phyloP scores from a whole-genome alignment of 371 early-diverging fungal genomes.

The Capniomyces stellatus region DNA sequence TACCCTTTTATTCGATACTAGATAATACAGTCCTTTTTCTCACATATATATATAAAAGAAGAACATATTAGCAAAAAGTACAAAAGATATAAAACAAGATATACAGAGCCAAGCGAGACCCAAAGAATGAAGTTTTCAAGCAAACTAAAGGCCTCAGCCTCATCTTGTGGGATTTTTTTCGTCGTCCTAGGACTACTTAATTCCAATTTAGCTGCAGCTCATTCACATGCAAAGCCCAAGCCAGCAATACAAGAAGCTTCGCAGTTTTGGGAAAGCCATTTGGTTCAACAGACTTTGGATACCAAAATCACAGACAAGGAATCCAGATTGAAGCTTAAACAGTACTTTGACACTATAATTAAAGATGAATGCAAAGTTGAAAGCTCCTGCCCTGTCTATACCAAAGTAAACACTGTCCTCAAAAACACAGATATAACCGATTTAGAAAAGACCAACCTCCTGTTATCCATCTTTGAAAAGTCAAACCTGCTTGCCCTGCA shows the following conservation, averaged over 20 bases:
- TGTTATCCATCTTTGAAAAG: background rate
- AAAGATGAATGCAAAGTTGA: background rate
- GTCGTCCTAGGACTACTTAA: too few species aligned
- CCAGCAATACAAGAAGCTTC: background rate
- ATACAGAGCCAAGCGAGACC: too few species aligned
- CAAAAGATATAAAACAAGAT: too few species aligned
- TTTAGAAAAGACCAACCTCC: background rate
- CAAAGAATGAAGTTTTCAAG: too few species aligned
- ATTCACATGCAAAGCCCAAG: background rate
- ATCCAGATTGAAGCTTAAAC: background rate
- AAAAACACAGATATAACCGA: background rate
- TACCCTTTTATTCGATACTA: too few species aligned
- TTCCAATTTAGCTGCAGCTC: too few species aligned
- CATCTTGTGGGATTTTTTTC: too few species aligned
- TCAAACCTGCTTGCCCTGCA: background rate
- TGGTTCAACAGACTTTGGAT: background rate
- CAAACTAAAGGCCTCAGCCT: too few species aligned
- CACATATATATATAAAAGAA: too few species aligned
- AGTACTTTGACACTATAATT: background rate
- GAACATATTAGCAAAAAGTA: too few species aligned
- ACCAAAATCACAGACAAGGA: background rate
- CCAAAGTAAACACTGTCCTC: background rate
- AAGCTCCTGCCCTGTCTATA: background rate
- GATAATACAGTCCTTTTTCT: too few species aligned
- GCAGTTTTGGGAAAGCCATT: constrained; percentile 1